Evolutionary conservation across 768 basidiomycete genomes (phyloP), one percentile per base, ranked within the genome.

Genomic region (Rickenella mellea): DNA sequence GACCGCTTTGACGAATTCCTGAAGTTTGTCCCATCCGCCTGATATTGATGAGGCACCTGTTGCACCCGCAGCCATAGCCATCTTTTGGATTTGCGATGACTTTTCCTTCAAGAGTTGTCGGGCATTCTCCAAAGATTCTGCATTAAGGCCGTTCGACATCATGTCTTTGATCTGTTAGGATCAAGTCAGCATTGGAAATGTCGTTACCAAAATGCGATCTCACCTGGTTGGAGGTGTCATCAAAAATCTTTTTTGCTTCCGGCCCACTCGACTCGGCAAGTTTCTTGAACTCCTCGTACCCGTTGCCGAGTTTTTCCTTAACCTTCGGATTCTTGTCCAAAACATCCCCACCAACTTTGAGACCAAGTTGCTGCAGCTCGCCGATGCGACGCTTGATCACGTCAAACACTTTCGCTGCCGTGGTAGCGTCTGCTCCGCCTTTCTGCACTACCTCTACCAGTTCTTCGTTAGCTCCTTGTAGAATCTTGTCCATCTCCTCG

Each of bases 401-500:
- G 7, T 42, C 54, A 30, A 55, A 41, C 29, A 65, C 47, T 40
- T 58, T 56, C 39, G 40, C 38, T 11, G 55, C 60, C 19, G 58
- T 58, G 33, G 50, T 52, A 6, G 48, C 40, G 44, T 61, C 57
- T 14, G 40, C 29, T 6, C 41, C 30, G 32, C 51, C 58, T 28
- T 50, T 45, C 32, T 51, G 32, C 37, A 44, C 47, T 7, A 61
- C 31, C 8, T 42, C 48, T 36, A 51, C 46, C 4, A 73, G 50
- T 26, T 71, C 65, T 12, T 58, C 49, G 39, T 63, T 66, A 9
- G 65, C 62, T 37, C 55, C 52, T 6, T 47, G 40, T 12, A 68
- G 55, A 44, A 71, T 64, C 10, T 35, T 51, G 43, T 59, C 59
- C 6, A 66, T 63, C 44, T 72, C 68, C 20, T 66, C 62, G 4